These are phyloP conservation scores for Fusarium haematococcum DNA, from an alignment of 2,329 filamentous ascomycete species.

Conservation along the genomic window DNA sequence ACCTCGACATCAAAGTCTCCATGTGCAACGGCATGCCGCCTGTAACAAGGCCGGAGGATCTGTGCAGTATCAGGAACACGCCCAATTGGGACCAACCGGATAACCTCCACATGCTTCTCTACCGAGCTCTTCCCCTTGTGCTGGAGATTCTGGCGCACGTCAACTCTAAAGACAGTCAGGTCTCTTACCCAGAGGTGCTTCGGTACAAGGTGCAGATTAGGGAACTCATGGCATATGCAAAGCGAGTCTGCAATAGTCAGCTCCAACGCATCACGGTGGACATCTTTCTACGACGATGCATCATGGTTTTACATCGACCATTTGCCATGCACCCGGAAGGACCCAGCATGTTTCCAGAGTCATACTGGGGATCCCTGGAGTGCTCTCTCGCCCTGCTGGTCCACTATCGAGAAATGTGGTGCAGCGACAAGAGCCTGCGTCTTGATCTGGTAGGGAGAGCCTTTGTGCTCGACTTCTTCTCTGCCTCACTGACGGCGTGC, in stretches of 20 bases:
- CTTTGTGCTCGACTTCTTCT: slow-evolving; percentile 53
- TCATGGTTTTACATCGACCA: slow-evolving; percentile 52
- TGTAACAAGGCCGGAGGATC: slow-evolving; percentile 48
- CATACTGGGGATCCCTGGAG: slow-evolving; percentile 53
- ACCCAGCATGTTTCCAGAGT: slow-evolving; percentile 49
- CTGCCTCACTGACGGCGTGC: slow-evolving; percentile 49
- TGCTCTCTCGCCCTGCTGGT: slow-evolving; percentile 51
- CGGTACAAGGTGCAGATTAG: slow-evolving; percentile 49
- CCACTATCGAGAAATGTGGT: slow-evolving; percentile 52
- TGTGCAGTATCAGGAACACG: slow-evolving; percentile 42
- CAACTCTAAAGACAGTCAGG: slow-evolving; percentile 48
- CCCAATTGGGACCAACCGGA: slow-evolving; percentile 44
- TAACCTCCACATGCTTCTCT: slow-evolving; percentile 49
- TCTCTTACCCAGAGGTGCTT: slow-evolving; percentile 50
- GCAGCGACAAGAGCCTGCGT: slow-evolving; percentile 40
- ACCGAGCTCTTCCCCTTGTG: slow-evolving; percentile 48
- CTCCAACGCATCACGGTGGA: slow-evolving; percentile 51
- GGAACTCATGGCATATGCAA: slow-evolving; percentile 48
- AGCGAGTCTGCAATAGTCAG: slow-evolving; percentile 43
- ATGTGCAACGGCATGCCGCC: slow-evolving; percentile 52
- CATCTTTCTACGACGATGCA: slow-evolving; percentile 50
- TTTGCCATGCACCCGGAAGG: slow-evolving; percentile 51
- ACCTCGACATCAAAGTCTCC: slow-evolving; percentile 51
- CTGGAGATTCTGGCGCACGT: slow-evolving; percentile 47
- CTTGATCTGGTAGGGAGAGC: slow-evolving; percentile 49